Conservation (phyloP, 495 filamentous ascomycete species). For the Lasiosphaeriaceae sp. region DNA sequence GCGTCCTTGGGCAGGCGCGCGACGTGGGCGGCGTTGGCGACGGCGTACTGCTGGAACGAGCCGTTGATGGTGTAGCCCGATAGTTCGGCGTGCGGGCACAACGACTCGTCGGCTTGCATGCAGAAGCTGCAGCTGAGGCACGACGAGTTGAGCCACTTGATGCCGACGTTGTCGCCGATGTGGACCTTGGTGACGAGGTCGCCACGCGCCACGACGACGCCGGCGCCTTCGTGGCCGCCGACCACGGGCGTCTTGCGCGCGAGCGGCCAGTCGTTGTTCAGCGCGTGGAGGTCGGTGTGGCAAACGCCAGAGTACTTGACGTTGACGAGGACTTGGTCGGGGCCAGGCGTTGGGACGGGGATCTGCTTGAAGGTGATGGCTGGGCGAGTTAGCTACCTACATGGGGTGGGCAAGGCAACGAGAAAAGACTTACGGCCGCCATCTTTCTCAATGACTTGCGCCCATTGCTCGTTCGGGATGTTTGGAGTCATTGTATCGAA, state of each 20-base stretch:
- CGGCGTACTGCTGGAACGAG: slow-evolving; percentile 83
- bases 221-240: slow-evolving; percentile 89
- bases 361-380: slow-evolving; percentile 68
- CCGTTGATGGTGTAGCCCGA: slow-evolving; percentile 89
- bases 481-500: no score
- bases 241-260: slow-evolving; percentile 72
- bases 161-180: slow-evolving; percentile 74
- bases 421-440: slow-evolving; percentile 49
- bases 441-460: slow-evolving; percentile 72
- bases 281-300: slow-evolving; percentile 80
- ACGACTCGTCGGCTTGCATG: slow-evolving; percentile 58
- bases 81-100: slow-evolving; percentile 65
- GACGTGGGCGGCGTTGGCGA: slow-evolving; percentile 75
- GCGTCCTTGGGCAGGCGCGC: slow-evolving; percentile 70
- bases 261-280: slow-evolving; percentile 84
- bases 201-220: slow-evolving; percentile 74
- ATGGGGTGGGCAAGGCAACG: neutral
- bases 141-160: slow-evolving; percentile 86
- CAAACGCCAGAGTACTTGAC: slow-evolving; percentile 88
- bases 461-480: slow-evolving; percentile 74
- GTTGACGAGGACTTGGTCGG: slow-evolving; percentile 82
- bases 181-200: slow-evolving; percentile 64
- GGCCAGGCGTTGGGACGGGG: slow-evolving; percentile 66
- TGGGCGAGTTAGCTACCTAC: slow-evolving; percentile 18
- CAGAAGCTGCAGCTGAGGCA: slow-evolving; percentile 78